Evolutionary conservation across 2,329 filamentous ascomycete genomes (phyloP), one percentile per base, ranked within the genome.

Genomic region (Macrophomina tecta): DNA sequence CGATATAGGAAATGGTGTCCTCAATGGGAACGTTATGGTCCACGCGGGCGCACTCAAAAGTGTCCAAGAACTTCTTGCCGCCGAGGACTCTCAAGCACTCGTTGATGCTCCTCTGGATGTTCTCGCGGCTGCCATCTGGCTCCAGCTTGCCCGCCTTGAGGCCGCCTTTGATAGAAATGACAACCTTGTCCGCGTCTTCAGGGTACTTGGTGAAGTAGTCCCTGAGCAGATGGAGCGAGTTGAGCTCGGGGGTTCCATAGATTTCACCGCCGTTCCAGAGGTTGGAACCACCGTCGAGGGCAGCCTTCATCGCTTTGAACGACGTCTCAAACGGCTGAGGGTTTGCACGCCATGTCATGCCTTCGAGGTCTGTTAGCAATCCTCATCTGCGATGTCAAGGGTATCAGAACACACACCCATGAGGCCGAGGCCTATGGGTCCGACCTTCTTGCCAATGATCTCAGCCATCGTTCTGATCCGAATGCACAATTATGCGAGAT

Each of bases 201-300:
- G 84, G 84, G 69, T 85, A 82, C 70, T 82, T 80, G 32, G 77
- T 78, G 70, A 86, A 86, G 72, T 86, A 86, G 60, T 79, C 80
- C 28, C 80, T 79, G 30, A 86, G 77, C 6, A 86, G 74, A 38
- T 83, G 80, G 0, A 85, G 76, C 11, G 78, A 81, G 71, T 84
- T 85, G 69, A 74, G 75, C 40, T 82, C 77, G 1, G 80, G 76
- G 0, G 78, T 73, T 12, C 83, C 83, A 71, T 85, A 85, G 65
- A 84, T 67, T 69, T 83, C 81, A 67, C 82, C 83, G 48, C 80
- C 83, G 69, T 84, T 85, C 82, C 82, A 85, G 69, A 80, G 79
- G 70, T 81, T 82, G n/a, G 81, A 75, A 36, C 82, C 82, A 14
- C 71, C 66, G 2, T 75, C 70, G 16, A 83, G 71, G 34, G 82